Conservation (phyloP, 192 early-diverging fungal genomes). For the Backusella parvicylindrica region DNA sequence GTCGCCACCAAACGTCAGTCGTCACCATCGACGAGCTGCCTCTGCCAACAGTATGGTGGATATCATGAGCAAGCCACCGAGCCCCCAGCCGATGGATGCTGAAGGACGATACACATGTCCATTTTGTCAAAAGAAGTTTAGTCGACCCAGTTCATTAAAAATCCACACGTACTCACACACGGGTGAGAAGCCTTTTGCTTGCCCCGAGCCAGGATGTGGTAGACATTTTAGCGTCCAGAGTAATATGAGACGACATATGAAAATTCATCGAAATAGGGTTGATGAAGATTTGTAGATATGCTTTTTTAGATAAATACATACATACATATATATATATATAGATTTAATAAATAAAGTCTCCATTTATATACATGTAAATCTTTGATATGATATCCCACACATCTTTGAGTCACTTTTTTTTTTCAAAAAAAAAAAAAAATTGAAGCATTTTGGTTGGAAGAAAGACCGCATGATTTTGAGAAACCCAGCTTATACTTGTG, state of each 20-base stretch:
- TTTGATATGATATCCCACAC: not conserved
- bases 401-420: not conserved
- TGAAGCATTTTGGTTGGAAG: not conserved
- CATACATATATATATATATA: too few species aligned
- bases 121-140: conserved; percentile 62
- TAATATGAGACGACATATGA: conserved; percentile 69
- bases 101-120: conserved; percentile 32
- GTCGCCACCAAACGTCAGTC: not conserved
- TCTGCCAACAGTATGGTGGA: conserved; percentile 3
- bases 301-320: not conserved
- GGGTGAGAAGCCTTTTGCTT: conserved; percentile 72
- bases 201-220: conserved; percentile 57
- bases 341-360: too few species aligned
- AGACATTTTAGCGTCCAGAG: conserved; percentile 70
- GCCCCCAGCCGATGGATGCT: not conserved
- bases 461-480: conserved; percentile 5
- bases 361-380: not conserved
- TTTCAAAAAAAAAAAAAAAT: not conserved
- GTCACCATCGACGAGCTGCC: not conserved
- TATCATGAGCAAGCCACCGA: not conserved
- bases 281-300: not conserved
- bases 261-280: conserved; percentile 40
- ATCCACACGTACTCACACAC: conserved; percentile 77
- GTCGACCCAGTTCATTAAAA: conserved; percentile 62
- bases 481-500: not conserved